Conservation (phyloP, 2,329 filamentous ascomycete species). For the Bertia moriformis region DNA sequence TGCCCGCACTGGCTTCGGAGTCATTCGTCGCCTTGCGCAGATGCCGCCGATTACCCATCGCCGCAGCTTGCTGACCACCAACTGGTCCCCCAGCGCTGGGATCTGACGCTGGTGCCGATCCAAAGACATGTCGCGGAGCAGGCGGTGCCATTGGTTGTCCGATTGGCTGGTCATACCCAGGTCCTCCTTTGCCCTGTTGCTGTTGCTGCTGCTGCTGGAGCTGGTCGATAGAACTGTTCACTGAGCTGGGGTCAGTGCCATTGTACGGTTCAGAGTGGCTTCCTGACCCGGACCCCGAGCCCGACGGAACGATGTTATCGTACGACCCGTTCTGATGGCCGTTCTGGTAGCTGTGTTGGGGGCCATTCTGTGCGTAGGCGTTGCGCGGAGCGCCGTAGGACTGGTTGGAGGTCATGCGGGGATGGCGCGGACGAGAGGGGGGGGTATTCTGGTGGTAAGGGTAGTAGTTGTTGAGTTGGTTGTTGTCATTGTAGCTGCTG, state of each 20-base stretch:
- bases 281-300: not conserved
- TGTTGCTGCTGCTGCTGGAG: not conserved
- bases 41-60: slow-evolving; percentile 5
- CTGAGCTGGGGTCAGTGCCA: not conserved
- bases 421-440: not conserved
- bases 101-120: not conserved
- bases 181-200: not conserved
- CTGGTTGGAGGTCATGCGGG: not conserved
- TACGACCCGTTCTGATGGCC: too few species aligned
- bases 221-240: slow-evolving; percentile 1
- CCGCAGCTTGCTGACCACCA: not conserved
- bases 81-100: not conserved
- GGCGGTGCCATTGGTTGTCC: not conserved
- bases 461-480: not conserved
- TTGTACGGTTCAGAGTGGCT: not conserved
- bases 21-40: not conserved
- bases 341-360: not conserved
- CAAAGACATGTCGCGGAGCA: not conserved
- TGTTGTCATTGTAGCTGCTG: not conserved
- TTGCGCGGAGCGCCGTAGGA: too few species aligned
- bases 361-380: not conserved
- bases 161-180: not conserved
- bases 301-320: not conserved
- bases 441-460: not conserved
- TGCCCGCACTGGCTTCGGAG: not conserved